Evolutionary conservation across 306 rosid species (phyloP), one percentile per base, ranked within the genome.

Genomic region (Psophocarpus tetragonolobus): DNA sequence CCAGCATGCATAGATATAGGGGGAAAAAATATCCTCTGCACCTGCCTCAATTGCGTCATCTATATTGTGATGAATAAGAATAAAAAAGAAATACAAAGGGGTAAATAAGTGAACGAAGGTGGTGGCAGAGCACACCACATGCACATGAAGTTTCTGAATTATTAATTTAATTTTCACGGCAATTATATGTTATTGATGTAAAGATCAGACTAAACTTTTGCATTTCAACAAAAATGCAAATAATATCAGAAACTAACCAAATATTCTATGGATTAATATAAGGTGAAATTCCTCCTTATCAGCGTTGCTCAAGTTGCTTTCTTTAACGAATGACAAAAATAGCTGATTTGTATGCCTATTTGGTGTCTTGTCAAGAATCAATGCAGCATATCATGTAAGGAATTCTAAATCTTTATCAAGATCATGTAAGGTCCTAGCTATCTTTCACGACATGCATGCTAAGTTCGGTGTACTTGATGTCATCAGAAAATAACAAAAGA

Each of bases 291-390:
- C 82, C 32, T 79, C 8, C 13, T 39, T 13, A 82, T 82, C 41
- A 10, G n/a, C 42, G 38, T 68, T 50, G 42, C 51, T 48, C 73
- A 51, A 57, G 73, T 84, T 71, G 77, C 70, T 50, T 48, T 33
- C 29, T 75, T 71, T 12, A 21, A 47, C 26, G 41, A 36, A 44
- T 71, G 12, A 33, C 26, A 18, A 27, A 33, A 58, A 68, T 74
- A 56, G 17, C 1, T 67, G 45, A 5, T 33, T 33, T 65, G 58
- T 33, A 6, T 44, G 33, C 54, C 17, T 20, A 41, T 53, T 38
- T 71, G 53, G 51, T 73, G 75, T 81, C 83, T 77, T 63, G 53
- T 85, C 83, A 78, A 74, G 79, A 81, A 74, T 29, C 78, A 73
- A 60, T 61, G 65, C 73, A 77, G 32, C 54, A 62, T 42, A 72